Evolutionary conservation across 2,329 filamentous ascomycete genomes (phyloP), one percentile per base, ranked within the genome.

Genomic region (Rutstroemia sydowiana): DNA sequence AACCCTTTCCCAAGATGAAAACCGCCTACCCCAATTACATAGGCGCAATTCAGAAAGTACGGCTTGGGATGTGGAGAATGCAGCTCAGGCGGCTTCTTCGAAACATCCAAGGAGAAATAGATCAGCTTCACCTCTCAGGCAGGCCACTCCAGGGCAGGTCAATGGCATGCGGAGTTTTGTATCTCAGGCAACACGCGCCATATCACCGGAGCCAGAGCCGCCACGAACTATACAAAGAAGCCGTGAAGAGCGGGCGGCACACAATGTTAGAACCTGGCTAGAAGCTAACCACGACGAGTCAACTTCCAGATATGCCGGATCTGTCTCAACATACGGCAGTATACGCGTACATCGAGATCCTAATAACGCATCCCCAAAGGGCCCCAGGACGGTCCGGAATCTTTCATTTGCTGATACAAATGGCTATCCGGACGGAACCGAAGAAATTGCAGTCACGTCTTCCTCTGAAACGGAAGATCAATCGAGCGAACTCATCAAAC

Each of bases 21-120:
- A 54, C 14, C 47, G 45, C n/a, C n/a, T n/a, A 16, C 31, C 54
- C 10, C 41, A 45, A 48, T 31, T 53, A n/a, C 55, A 32, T 18
- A 62, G 65, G 53, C 62, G 64, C 43, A 66, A 66, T 51, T 67
- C 65, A 8, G 65, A 67, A 51, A 67, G 61, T 46, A 58, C 63
- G 5, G 51, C 54, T 5, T 65, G 64, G 63, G 57, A 61, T 40
- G 18, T 59, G 37, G 60, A 53, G 37, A 55, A 45, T n/a, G 57
- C 41, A 31, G 48, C 56, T 28, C 48, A 45, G 23, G 23, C 48
- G 43, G 52, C 18, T 28, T 42, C 20, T 51, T 32, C 41, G 47
- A 49, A 49, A 41, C 39, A 31, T 28, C 28, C 30, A 43, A 46
- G 44, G 41, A 58, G 63, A 26, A 61, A 57, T 16, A 63, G 57